These are phyloP conservation scores for Euphorbia schlechtendalii DNA, from an alignment of 441 rosid species.

Conservation along the genomic window DNA sequence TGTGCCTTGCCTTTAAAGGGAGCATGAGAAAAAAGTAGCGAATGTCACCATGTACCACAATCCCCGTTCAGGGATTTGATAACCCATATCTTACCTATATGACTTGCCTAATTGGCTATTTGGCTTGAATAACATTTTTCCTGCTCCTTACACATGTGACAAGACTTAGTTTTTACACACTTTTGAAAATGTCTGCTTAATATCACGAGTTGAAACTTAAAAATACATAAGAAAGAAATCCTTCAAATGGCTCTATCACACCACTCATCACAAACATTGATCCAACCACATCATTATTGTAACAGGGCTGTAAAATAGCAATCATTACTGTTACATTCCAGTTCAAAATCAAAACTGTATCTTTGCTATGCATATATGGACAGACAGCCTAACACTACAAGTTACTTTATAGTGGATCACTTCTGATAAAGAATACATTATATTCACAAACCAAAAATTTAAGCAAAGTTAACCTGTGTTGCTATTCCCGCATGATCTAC, in stretches of 20 bases:
- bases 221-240: background rate
- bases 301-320: too few species aligned
- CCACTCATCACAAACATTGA: too few species aligned
- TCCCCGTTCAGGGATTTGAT: background rate
- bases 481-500: constrained; percentile 98
- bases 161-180: background rate
- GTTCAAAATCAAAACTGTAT: too few species aligned
- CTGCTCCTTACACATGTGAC: background rate
- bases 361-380: too few species aligned
- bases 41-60: background rate
- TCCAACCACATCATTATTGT: too few species aligned
- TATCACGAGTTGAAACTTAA: background rate
- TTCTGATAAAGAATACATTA: too few species aligned
- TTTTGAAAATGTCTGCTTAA: too few species aligned
- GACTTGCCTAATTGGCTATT: background rate
- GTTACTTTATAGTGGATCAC: too few species aligned
- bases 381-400: too few species aligned
- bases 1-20: background rate
- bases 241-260: background rate
- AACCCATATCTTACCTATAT: background rate
- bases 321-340: too few species aligned
- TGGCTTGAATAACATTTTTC: background rate
- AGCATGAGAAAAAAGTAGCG: background rate
- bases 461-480: constrained; percentile 52
- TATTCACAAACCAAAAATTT: background rate